Base-by-base conservation (phyloP, 805 yeast species). In the Sugiyamaella boreocaroliniensis region DNA sequence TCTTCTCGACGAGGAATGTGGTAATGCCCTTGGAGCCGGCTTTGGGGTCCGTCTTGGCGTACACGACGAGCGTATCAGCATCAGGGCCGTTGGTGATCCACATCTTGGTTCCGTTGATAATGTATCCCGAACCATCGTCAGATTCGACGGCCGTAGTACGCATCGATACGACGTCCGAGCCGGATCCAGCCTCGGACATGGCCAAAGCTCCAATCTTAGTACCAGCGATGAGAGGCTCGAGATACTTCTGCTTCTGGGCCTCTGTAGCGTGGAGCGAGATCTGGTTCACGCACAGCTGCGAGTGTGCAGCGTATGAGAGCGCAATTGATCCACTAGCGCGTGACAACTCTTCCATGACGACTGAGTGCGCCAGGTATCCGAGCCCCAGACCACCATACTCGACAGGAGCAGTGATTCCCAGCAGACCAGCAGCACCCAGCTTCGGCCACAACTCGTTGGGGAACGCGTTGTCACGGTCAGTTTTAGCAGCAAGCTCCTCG, bases 51-150 rank as follows among this genome's bases (percentile, higher is more conserved):
- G 68, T 65, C 55, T 65, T 65, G 29, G 68, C 68, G 49, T 65
- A 65, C 18, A 65, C 68, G 2, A 65, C 66, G 19, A 65, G 48
- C 16, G 55, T 52, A 49, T 64, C 64, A n/a, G 67, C 67, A 45
- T 65, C 67, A 2, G 68, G 68, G 5, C 68, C 68, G 51, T 65
- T 65, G 48, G 68, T 65, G 58, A 65, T 65, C 68, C 68, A 65
- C 62, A 65, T 60, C 53, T 65, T 65, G 42, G 68, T 55, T 9
- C 68, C 68, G 49, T 63, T 64, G 40, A 65, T 53, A 2, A 60
- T 34, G 49, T 60, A 65, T 12, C 66, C 66, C 6, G 61, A 56
- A 15, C 63, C 64, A 22, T 61, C 67, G 42, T 62, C 62, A 29
- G 64, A 57, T 40, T 47, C 54, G 37, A 48, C 54, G 49, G 68